Percentiles rank a stretch among this genome's conserved stretches.
Conservation (phyloP, 768 basidiomycete genomes). For the Leccinum fibrillosum region DNA sequence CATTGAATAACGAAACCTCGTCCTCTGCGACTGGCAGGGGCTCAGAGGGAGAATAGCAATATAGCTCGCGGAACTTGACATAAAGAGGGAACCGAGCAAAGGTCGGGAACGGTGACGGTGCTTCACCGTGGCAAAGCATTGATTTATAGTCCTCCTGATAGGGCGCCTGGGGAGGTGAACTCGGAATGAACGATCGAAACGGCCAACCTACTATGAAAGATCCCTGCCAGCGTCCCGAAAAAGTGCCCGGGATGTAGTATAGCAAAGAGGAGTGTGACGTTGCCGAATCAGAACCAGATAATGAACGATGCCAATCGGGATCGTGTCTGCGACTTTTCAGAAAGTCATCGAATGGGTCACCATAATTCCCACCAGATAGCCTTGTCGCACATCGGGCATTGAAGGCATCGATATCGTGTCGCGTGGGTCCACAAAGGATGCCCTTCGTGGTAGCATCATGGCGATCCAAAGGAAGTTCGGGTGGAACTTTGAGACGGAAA, state of each 20-base stretch:
- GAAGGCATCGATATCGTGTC: constrained; percentile 45
- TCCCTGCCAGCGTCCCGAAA: constrained; percentile 50
- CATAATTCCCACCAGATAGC: constrained; percentile 28
- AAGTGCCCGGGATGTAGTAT: constrained; percentile 41
- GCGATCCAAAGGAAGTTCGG: constrained; percentile 38
- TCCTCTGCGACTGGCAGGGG: constrained; percentile 36
- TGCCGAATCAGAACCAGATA: constrained; percentile 5
- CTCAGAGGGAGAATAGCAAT: constrained; percentile 33
- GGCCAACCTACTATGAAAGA: constrained; percentile 41
- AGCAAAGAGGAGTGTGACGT: constrained; percentile 1
- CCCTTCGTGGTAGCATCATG: constrained; percentile 31
- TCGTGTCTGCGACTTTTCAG: constrained; percentile 31
- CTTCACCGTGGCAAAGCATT: constrained; percentile 34
- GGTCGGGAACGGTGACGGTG: constrained; percentile 34
- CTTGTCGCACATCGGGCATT: constrained; percentile 41
- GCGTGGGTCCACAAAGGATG: constrained; percentile 37
- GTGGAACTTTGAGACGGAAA: constrained; percentile 34
- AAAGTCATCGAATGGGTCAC: constrained; percentile 16
- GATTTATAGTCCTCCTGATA: constrained; percentile 36
- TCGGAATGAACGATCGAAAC: neutral
- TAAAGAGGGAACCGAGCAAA: constrained; percentile 47
- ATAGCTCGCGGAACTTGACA: constrained; percentile 47
- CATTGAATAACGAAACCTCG: constrained; percentile 38
- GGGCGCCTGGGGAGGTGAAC: constrained; percentile 34
- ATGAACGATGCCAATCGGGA: constrained; percentile 29